These are phyloP conservation scores for Metarhizium sp. DNA, from an alignment of 2,329 filamentous ascomycete species.

Conservation along the genomic window DNA sequence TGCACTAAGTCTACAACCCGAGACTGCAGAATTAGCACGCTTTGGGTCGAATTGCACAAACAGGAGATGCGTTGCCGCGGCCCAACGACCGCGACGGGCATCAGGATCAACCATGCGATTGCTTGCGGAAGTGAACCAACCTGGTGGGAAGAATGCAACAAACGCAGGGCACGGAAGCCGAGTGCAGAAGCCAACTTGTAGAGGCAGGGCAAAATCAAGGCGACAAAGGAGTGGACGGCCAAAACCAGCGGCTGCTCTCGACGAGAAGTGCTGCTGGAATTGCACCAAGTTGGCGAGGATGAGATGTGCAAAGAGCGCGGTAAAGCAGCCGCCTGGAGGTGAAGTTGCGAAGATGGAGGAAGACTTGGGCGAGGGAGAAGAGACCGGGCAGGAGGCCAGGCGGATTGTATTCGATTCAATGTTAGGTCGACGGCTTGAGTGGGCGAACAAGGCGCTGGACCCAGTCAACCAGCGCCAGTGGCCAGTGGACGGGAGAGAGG, in stretches of 20 bases:
- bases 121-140: conserved; percentile 1
- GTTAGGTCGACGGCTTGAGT: background rate
- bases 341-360: conserved; percentile 6
- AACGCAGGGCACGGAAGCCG: conserved; percentile 5
- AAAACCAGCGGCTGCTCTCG: conserved; percentile 46
- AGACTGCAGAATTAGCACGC: background rate
- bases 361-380: conserved; percentile 8
- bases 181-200: conserved; percentile 7
- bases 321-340: conserved; percentile 3
- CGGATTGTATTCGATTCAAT: background rate
- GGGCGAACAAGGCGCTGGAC: background rate
- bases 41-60: background rate
- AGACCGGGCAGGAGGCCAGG: background rate
- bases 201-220: conserved; percentile 19
- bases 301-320: conserved; percentile 5
- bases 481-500: background rate
- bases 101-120: background rate
- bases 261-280: conserved; percentile 45
- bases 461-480: too few relatives aligned
- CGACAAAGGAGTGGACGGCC: conserved; percentile 48
- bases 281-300: conserved; percentile 32
- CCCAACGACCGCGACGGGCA: background rate
- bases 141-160: conserved; percentile 6
- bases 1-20: background rate
- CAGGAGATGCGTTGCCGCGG: background rate